Percentiles rank a stretch among this genome's conserved stretches.
Evolutionary conservation across 306 rosid genomes (phyloP).

Genomic region (Argentina anserina): DNA sequence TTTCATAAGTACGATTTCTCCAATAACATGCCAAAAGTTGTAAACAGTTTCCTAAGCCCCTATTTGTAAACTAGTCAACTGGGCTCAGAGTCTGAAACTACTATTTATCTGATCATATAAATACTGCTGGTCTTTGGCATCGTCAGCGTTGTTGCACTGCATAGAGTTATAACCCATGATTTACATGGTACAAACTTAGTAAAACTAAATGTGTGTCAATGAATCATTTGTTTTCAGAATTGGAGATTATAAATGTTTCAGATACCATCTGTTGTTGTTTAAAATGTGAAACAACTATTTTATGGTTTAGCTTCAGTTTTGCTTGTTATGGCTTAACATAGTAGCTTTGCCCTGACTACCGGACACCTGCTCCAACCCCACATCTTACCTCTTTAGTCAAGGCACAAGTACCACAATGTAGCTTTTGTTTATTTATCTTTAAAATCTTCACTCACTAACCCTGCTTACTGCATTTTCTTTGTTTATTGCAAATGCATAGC

Average conservation of each 20-base stretch:
- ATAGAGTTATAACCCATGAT: background rate
- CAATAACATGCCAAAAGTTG: too few species aligned
- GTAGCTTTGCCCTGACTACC: background rate
- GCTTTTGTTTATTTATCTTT: background rate
- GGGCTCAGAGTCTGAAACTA: background rate
- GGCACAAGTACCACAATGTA: background rate
- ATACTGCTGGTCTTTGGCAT: background rate
- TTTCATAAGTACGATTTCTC: background rate
- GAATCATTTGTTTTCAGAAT: background rate
- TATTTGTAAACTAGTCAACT: background rate
- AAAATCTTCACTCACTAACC: background rate
- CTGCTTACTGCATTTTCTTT: background rate
- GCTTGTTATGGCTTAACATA: background rate
- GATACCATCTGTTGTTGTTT: background rate
- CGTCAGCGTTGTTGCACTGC: too few species aligned
- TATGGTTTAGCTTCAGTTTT: background rate
- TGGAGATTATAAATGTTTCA: background rate
- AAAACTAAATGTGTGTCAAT: background rate
- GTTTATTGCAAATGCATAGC: background rate
- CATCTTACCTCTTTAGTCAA: background rate
- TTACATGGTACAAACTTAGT: background rate
- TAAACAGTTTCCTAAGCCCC: background rate
- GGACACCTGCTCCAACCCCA: background rate
- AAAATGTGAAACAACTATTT: background rate
- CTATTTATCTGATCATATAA: background rate